Percentiles rank a stretch among this genome's conserved stretches.
Evolutionary conservation across 2,329 filamentous ascomycete species (phyloP).

Genomic region (Ramichloridium luteum): DNA sequence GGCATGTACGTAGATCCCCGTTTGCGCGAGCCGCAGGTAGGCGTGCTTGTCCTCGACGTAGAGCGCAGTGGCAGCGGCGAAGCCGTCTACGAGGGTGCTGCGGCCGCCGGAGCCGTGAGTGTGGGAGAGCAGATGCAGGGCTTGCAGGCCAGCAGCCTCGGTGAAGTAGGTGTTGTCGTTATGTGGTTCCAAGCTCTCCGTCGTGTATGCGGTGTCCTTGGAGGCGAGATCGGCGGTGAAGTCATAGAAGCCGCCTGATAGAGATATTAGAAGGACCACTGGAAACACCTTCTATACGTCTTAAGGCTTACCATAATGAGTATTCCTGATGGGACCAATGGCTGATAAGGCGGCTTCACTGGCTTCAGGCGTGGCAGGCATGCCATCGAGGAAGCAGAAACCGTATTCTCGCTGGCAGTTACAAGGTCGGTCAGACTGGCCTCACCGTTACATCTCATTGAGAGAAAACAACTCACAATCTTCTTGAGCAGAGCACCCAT

Average conservation of each 20-base stretch:
- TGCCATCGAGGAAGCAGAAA: constrained; percentile 63
- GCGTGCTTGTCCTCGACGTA: constrained; percentile 40
- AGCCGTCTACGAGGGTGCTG: constrained; percentile 77
- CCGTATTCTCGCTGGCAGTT: constrained; percentile 55
- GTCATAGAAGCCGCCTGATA: constrained; percentile 57
- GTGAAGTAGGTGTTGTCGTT: constrained; percentile 96
- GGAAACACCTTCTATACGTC: constrained; percentile 20
- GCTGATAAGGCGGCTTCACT: constrained; percentile 65
- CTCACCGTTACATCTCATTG: too few species aligned
- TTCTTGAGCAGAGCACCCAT: constrained; percentile 17
- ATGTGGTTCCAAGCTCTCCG: constrained; percentile 67
- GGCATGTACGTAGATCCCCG: constrained; percentile 62
- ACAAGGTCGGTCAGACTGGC: too few species aligned
- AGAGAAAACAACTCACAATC: constrained; percentile 15
- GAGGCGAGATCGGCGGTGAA: constrained; percentile 80
- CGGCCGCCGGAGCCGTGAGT: constrained; percentile 57
- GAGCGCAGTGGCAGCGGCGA: constrained; percentile 55
- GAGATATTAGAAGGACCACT: not conserved
- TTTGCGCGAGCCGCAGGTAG: constrained; percentile 45
- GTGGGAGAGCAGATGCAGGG: constrained; percentile 84
- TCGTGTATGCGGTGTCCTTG: constrained; percentile 61
- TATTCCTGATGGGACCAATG: constrained; percentile 77
- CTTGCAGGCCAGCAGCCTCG: constrained; percentile 80
- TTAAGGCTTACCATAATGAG: constrained; percentile 67
- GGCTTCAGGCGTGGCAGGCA: constrained; percentile 55